phyloP scores from a whole-genome alignment of 2,329 filamentous ascomycete genomes.

The Aspergillus chevalieri region DNA sequence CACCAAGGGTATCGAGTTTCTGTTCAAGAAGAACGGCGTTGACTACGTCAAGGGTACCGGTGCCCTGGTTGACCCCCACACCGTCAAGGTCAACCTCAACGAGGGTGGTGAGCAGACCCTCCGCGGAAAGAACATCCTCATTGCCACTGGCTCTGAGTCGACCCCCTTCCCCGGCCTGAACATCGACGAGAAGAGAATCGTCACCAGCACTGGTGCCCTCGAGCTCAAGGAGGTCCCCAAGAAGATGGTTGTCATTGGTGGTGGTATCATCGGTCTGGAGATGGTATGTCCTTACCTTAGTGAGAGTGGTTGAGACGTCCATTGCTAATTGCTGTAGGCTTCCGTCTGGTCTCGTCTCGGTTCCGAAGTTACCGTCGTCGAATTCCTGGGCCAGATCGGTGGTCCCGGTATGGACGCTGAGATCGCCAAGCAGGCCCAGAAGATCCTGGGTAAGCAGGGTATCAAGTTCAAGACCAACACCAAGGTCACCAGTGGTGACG shows the following conservation, averaged over 20 bases:
- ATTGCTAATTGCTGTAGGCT: slow-evolving; percentile 38
- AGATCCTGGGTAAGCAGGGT: slow-evolving; percentile 91
- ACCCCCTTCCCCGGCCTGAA: slow-evolving; percentile 94
- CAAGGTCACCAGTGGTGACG: slow-evolving; percentile 85
- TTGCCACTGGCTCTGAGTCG: slow-evolving; percentile 90
- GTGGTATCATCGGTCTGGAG: slow-evolving; percentile 96
- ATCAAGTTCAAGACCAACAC: slow-evolving; percentile 98
- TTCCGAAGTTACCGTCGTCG: slow-evolving; percentile 90
- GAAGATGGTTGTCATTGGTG: slow-evolving; percentile 95
- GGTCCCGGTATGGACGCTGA: slow-evolving; percentile 96
- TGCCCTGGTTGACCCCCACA: slow-evolving; percentile 80
- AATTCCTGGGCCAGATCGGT: slow-evolving; percentile 93
- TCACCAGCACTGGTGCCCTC: slow-evolving; percentile 93
- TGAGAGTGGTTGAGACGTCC: background rate
- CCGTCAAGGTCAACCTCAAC: slow-evolving; percentile 80
- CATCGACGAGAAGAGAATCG: slow-evolving; percentile 94
- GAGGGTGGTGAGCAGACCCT: slow-evolving; percentile 88
- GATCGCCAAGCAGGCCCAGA: slow-evolving; percentile 84
- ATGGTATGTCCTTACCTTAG: slow-evolving; percentile 56
- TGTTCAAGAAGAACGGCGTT: slow-evolving; percentile 99
- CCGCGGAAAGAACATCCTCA: slow-evolving; percentile 92
- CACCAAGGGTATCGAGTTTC: slow-evolving; percentile 95
- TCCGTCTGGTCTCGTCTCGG: slow-evolving; percentile 96
- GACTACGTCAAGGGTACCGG: slow-evolving; percentile 95
- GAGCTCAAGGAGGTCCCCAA: slow-evolving; percentile 84